Percentiles rank a stretch among this genome's conserved stretches.
These are phyloP conservation scores for Albugo laibachii DNA, from an alignment of 352 stramenopile genomes.

Conservation along the genomic window DNA sequence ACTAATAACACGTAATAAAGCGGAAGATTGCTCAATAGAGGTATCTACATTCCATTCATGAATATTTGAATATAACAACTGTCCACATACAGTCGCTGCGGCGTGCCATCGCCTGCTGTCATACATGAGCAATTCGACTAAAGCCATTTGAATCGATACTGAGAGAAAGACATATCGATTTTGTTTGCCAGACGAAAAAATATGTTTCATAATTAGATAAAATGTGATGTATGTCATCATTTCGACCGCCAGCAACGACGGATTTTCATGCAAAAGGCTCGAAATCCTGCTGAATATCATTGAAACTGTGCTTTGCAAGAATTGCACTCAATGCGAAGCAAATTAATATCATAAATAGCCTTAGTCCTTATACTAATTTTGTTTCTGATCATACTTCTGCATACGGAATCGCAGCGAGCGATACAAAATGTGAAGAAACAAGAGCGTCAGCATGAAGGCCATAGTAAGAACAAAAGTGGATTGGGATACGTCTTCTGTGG, in stretches of 20 bases:
- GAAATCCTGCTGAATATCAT: constrained; percentile 28
- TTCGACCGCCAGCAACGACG: constrained; percentile 48
- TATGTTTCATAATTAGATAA: constrained; percentile 55
- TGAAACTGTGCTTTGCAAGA: too few species aligned
- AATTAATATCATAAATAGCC: not conserved
- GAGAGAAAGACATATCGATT: constrained; percentile 40
- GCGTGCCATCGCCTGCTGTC: constrained; percentile 39
- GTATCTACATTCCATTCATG: too few species aligned
- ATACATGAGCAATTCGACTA: constrained; percentile 53
- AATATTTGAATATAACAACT: too few species aligned
- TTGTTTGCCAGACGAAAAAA: constrained; percentile 52
- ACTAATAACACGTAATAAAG: constrained; percentile 46
- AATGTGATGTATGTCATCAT: constrained; percentile 25
- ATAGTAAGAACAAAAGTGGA: too few species aligned
- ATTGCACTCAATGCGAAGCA: constrained; percentile 12
- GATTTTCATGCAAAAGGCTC: constrained; percentile 55
- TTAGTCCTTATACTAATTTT: not conserved
- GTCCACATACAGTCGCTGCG: constrained; percentile 22
- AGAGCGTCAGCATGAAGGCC: too few species aligned
- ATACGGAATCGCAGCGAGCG: not conserved
- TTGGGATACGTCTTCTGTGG: too few species aligned
- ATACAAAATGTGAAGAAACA: too few species aligned
- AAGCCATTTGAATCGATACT: constrained; percentile 21
- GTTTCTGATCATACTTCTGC: not conserved
- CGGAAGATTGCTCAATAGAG: constrained; percentile 10